Evolutionary conservation across 2,329 filamentous ascomycete species (phyloP), one percentile per base, ranked within the genome.

Genomic region (Furcasterigmium furcatum): DNA sequence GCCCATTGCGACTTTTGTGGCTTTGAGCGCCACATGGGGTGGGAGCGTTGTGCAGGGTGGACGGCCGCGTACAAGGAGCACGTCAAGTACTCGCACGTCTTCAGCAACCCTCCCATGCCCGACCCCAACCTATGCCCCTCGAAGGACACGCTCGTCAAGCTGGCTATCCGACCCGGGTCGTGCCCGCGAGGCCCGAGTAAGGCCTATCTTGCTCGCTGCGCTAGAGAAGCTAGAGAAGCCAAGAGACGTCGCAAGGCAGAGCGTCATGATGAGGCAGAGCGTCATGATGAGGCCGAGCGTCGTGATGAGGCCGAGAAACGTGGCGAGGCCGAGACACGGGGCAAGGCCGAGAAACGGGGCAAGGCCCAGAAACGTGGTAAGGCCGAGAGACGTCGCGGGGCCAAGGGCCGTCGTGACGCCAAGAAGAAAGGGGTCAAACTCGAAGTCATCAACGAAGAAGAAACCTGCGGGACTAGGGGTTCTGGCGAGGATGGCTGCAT

Each of bases 1-100:
- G 46, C 52, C 25, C 34, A 47, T 29, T 55, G 52, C 41, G 35
- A 38, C 20, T 41, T 25, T 30, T 55, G 52, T 43, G 46, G 47
- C 9, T 49, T 49, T 36, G 19, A 44, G 22, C 50, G 52, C 22
- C 40, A 47, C 38, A 52, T 55, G 19, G 30, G 43, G 47, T 55
- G 47, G 41, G 35, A 46, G 3, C 51, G 22, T 20, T 55, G 52
- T 30, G 21, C 27, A 10, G 25, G 36, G 13, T 50, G 48, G 42
- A 14, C 46, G 22, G 30, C 22, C 43, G 27, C n/a, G 38, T 52
- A 38, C 35, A 32, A 38, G 14, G 29, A 38, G 22, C 24, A 36
- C 9, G 44, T 50, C 32, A 41, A 34, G 27, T 48, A 27, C 27
- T 41, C 38, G 39, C 16, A 36, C 43, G 41, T 29, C 22, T 51